Conservation (phyloP, 352 stramenopile genomes). For the Globisporangium splendens region DNA sequence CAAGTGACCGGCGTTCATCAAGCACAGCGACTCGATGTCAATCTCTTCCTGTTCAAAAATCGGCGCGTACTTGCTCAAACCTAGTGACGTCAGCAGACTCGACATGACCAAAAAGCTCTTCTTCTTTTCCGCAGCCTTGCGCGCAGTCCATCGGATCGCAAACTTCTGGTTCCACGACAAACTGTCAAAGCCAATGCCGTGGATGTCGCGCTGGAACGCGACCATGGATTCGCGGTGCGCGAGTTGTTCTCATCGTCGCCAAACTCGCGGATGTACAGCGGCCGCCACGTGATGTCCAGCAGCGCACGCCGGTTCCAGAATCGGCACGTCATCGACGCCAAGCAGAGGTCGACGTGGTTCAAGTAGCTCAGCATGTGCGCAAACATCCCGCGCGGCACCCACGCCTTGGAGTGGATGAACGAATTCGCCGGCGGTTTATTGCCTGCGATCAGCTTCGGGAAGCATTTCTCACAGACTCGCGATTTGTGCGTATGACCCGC, state of each 20-base stretch:
- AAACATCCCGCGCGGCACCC: conserved; percentile 82
- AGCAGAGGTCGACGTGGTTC: conserved; percentile 82
- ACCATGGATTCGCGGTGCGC: conserved; percentile 77
- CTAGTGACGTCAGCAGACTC: conserved; percentile 69
- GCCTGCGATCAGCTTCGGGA: conserved; percentile 77
- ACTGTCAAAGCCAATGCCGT: conserved; percentile 83
- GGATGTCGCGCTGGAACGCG: conserved; percentile 83
- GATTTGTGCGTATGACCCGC: conserved; percentile 83
- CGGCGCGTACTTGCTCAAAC: conserved; percentile 80
- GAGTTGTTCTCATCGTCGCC: conserved; percentile 77
- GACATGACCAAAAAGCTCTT: conserved; percentile 88
- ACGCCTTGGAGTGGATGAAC: conserved; percentile 85
- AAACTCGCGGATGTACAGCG: conserved; percentile 82
- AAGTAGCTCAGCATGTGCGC: conserved; percentile 85
- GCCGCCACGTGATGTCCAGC: conserved; percentile 82
- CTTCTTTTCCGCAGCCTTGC: conserved; percentile 83
- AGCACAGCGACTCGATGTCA: conserved; percentile 80
- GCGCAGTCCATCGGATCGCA: conserved; percentile 73
- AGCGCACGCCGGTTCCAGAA: conserved; percentile 86
- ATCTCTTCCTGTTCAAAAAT: conserved; percentile 88
- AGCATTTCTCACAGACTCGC: conserved; percentile 79
- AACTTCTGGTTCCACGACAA: conserved; percentile 86
- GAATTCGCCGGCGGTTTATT: conserved; percentile 75
- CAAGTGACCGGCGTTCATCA: conserved; percentile 85
- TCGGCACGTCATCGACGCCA: conserved; percentile 82